Evolutionary conservation across 2,329 filamentous ascomycete genomes (phyloP), one percentile per base, ranked within the genome.

Genomic region (Penicillium sp.): DNA sequence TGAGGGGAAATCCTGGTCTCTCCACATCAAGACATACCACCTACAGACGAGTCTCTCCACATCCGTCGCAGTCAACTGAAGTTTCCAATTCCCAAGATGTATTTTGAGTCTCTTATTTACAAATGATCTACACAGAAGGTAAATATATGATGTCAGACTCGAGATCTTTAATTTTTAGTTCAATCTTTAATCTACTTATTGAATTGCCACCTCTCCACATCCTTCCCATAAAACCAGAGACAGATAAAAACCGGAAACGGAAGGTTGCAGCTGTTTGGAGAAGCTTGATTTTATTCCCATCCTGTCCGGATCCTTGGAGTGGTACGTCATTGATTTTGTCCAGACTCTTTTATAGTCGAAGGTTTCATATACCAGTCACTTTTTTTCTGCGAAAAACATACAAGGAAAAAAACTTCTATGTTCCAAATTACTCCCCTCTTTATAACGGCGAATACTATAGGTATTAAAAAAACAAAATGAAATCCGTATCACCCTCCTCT

Each of bases 281-380:
- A 50, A 28, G 45, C 38, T 43, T 37, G 51, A 37, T 42, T n/a
- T n/a, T 3, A 31, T 43, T 33, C 40, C 17, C 17, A n/a, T 26
- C 22, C 19, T 50, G 45, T 28, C 45, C 9, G 36, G 14, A 40
- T 30, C 41, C 40, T 52, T 6, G 25, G 38, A 14, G 19, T 2
- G 22, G 9, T 17, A 51, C 53, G 53, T 55, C 53, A 55, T 55
- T 3, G 33, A 55, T 51, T 45, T 33, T 11, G 33, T 55, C 52
- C 47, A 50, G 52, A 50, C 52, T 43, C 25, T 26, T 38, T 19
- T 33, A 22, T 53, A 36, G 48, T 7, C 30, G 47, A 22, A 19
- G 9, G 12, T 14, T 35, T 25, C 37, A 50, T 30, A 14, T 17
- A 44, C 14, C 11, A 22, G 22, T 22, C n/a, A 22, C 22, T 22